Percentiles rank a stretch among this genome's conserved stretches.
phyloP scores from a whole-genome alignment of 352 stramenopile genomes.

The Halophytophthora batemanensis region DNA sequence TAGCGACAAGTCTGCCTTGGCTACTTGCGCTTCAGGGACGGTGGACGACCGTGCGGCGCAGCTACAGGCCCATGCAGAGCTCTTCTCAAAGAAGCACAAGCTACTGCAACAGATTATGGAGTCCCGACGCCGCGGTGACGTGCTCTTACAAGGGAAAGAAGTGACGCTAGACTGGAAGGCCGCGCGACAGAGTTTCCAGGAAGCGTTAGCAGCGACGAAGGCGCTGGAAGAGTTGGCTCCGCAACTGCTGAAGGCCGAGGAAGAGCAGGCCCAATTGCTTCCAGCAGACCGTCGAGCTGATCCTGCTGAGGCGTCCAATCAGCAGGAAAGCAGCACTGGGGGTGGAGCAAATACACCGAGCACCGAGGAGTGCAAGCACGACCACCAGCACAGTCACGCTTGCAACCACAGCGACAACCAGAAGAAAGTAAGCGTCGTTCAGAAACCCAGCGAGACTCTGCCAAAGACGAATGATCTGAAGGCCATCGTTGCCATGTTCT shows the following conservation, averaged over 20 bases:
- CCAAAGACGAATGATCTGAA: constrained; percentile 47
- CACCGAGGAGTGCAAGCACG: constrained; percentile 5
- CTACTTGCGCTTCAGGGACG: neutral
- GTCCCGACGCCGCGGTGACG: constrained; percentile 36
- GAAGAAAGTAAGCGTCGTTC: constrained; percentile 5
- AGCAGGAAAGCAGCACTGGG: constrained; percentile 3
- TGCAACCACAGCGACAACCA: constrained; percentile 9
- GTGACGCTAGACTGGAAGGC: constrained; percentile 3
- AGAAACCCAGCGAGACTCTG: constrained; percentile 11
- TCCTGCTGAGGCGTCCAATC: neutral
- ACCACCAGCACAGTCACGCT: constrained; percentile 5
- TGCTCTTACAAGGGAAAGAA: constrained; percentile 12
- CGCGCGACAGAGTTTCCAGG: constrained; percentile 29
- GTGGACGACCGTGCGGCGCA: constrained; percentile 6
- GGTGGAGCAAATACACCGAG: neutral
- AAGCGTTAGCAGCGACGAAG: constrained; percentile 27
- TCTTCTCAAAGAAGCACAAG: constrained; percentile 48
- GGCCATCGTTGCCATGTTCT: constrained; percentile 66
- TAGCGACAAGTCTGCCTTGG: neutral
- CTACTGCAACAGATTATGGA: constrained; percentile 49
- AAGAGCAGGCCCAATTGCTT: constrained; percentile 11
- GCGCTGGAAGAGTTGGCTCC: constrained; percentile 42
- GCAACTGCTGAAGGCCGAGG: constrained; percentile 27
- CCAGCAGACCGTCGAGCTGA: neutral
- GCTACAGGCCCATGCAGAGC: constrained; percentile 29